A percentile compares a stretch with the other conserved stretches of the same genome.
These are phyloP conservation scores for Aspergillus indologenus DNA, from an alignment of 495 filamentous ascomycete species.

Conservation along the genomic window DNA sequence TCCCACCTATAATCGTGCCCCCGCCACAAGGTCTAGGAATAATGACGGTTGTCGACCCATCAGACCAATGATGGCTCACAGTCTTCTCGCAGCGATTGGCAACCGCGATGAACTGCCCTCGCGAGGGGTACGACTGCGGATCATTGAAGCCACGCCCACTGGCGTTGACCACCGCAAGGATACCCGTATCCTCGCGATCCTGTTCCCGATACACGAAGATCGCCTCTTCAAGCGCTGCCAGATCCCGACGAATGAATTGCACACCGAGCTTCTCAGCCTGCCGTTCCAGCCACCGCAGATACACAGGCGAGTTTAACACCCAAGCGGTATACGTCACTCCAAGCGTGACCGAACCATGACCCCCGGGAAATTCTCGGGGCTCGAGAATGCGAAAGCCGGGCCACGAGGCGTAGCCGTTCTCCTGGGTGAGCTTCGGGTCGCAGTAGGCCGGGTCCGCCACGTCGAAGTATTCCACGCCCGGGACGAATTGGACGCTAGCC, in stretches of 20 bases:
- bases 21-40: conserved; percentile 48
- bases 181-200: conserved; percentile 13
- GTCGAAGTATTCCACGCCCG: conserved; percentile 18
- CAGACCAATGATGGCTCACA: conserved; percentile 46
- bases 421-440: conserved; percentile 3
- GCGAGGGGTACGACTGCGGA: conserved; percentile 13
- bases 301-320: conserved; percentile 20
- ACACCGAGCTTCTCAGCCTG: conserved; percentile 9
- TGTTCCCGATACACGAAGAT: conserved; percentile 1
- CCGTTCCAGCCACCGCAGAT: conserved; percentile 14
- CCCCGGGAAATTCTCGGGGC: conserved; percentile 3
- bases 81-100: conserved; percentile 35
- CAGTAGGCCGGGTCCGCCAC: conserved; percentile 10
- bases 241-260: conserved; percentile 7
- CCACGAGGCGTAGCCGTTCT: conserved; percentile 18
- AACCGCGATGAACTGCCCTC: conserved; percentile 17
- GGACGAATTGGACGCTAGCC: conserved; percentile 11
- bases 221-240: conserved; percentile 10
- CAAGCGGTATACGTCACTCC: conserved; percentile 17
- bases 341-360: conserved; percentile 10
- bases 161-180: conserved; percentile 43
- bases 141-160: conserved; percentile 42
- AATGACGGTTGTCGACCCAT: conserved; percentile 47
- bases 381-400: conserved; percentile 13
- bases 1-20: conserved; percentile 54